phyloP scores from a whole-genome alignment of 371 early-diverging fungal species.

The Racocetra persica region DNA sequence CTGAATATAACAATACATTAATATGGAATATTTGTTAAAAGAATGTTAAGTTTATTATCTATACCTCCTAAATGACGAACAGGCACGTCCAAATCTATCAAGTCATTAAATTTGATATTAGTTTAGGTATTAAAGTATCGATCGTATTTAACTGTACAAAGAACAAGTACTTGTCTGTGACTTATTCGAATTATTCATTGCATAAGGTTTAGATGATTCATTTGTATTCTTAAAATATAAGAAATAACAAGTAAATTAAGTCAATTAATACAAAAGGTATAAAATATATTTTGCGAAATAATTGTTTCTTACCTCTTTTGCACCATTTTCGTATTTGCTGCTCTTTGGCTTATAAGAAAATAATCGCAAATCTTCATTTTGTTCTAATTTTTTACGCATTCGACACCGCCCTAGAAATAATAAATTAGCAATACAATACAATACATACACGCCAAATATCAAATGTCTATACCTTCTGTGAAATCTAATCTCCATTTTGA shows the following conservation, averaged over 20 bases:
- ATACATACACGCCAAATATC: neutral
- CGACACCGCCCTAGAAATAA: slow-evolving; percentile 52
- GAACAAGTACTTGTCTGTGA: neutral
- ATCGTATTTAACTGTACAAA: no score
- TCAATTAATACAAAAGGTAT: neutral
- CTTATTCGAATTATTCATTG: neutral
- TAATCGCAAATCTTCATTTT: slow-evolving; percentile 44
- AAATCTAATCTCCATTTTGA: slow-evolving; percentile 77
- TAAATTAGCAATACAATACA: neutral
- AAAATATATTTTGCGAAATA: neutral
- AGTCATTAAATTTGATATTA: no score
- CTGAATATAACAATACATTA: slow-evolving; percentile 16
- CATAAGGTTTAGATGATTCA: neutral
- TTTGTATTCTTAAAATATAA: neutral
- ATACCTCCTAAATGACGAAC: slow-evolving; percentile 3
- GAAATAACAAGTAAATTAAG: neutral
- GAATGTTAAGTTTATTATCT: neutral
- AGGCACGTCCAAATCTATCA: slow-evolving; percentile 33
- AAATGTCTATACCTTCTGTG: slow-evolving; percentile 62
- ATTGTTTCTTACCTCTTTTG: slow-evolving; percentile 17
- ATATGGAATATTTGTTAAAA: neutral
- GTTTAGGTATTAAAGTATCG: no score
- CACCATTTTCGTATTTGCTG: slow-evolving; percentile 44
- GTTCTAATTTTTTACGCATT: slow-evolving; percentile 65
- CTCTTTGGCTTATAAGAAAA: slow-evolving; percentile 62